Base-by-base conservation (phyloP, 306 rosid genomes). In the Betula pendula region DNA sequence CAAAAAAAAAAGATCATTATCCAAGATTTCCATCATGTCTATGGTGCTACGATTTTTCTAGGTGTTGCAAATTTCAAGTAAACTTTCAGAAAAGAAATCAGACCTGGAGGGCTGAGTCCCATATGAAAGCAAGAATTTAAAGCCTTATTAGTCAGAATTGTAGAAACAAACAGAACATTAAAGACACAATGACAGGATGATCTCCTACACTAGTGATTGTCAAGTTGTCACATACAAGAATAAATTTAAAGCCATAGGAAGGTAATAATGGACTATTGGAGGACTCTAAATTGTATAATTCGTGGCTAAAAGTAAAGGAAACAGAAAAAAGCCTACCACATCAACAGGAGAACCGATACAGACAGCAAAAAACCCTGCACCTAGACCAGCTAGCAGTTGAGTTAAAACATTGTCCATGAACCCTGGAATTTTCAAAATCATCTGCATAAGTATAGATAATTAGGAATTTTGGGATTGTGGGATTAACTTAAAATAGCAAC, bases 361-460 rank as follows among this genome's bases (percentile, higher is more conserved):
- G 75, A 92, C 97, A 22, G 99, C 99, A 82, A 96, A 92, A 67
- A 96, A 88, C 77, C 99, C 99, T 12, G 99, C 97, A 78, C 94
- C 98, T 88, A 89, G 82, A 87, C 99, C 97, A 79, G 99, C 99
- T 31, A 96, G 89, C 73, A 96, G 87, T 74, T 96, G 99, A 88
- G 99, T 87, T 79, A 90, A 85, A 79, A 81, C 78, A 86, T 84
- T 87, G 89, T 96, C 99, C 55, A 83, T 85, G 90, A 93, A 92
- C 87, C 99, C 99, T 88, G 98, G 99, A 96, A 96, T 92, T 89
- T 85, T 89, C 88, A 96, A 92, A 96, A 96, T 85, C 49, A 84
- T 96, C 99, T 96, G 99, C 99, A 93, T 89, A 84, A 88, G 97
- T 89, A 87, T 89, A 77, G 87, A 83, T 77, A 79, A 89, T 88